Evolutionary conservation across 2,329 filamentous ascomycete genomes (phyloP).

Genomic region (Botrytis byssoidea): DNA sequence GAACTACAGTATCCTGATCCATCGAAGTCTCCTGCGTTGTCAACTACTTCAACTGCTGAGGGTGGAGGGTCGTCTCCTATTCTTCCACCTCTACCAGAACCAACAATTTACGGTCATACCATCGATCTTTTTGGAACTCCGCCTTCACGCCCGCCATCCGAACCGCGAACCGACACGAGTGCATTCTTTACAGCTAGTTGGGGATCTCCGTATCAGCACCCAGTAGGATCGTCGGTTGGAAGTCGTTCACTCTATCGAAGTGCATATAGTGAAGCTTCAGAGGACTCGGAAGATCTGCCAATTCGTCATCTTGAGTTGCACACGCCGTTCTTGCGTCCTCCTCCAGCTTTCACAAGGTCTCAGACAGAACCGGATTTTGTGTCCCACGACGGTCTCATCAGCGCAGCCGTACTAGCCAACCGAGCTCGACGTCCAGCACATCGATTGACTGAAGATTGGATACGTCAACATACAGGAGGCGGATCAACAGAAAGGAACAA

Average conservation of each 20-base stretch:
- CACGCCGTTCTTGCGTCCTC: constrained; percentile 61
- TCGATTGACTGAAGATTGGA: constrained; percentile 80
- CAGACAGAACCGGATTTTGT: constrained; percentile 42
- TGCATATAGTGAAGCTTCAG: constrained; percentile 56
- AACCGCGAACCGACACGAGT: constrained; percentile 39
- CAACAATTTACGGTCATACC: constrained; percentile 56
- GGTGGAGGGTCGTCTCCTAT: constrained; percentile 57
- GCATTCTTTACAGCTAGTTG: constrained; percentile 73
- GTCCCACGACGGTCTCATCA: constrained; percentile 38
- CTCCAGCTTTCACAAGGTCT: constrained; percentile 45
- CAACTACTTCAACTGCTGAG: constrained; percentile 60
- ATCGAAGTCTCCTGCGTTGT: constrained; percentile 58
- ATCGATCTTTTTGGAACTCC: constrained; percentile 55
- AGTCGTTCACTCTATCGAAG: constrained; percentile 27
- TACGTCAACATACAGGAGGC: constrained; percentile 75
- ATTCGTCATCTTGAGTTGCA: constrained; percentile 61
- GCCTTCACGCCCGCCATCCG: constrained; percentile 36
- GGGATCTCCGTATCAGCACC: constrained; percentile 83
- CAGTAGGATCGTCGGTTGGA: constrained; percentile 41
- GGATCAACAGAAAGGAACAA: constrained; percentile 69
- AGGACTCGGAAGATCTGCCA: constrained; percentile 58
- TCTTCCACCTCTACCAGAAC: constrained; percentile 57
- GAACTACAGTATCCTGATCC: constrained; percentile 29
- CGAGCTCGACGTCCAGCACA: constrained; percentile 57
- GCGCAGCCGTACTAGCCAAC: constrained; percentile 61